phyloP scores from a whole-genome alignment of 495 filamentous ascomycete species.

The Parathielavia appendiculata region DNA sequence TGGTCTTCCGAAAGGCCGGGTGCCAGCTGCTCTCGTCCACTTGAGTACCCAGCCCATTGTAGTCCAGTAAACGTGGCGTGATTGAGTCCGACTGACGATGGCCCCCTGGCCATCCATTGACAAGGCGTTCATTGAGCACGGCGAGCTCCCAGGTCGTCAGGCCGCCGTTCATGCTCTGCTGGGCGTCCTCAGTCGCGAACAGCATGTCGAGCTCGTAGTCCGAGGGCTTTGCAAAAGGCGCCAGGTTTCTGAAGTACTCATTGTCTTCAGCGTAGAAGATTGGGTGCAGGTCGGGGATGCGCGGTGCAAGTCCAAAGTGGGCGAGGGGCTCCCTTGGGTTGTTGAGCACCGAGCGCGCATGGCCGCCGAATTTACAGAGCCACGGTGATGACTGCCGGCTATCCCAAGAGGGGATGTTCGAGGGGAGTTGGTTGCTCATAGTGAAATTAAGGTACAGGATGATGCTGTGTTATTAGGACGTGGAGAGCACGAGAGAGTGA shows the following conservation, averaged over 20 bases:
- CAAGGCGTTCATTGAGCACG: background rate
- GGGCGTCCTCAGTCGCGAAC: background rate
- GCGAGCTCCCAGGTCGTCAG: constrained; percentile 9
- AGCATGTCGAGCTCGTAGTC: constrained; percentile 8
- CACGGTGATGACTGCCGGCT: background rate
- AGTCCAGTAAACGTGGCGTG: background rate
- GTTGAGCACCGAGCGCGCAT: background rate
- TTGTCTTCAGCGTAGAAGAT: background rate
- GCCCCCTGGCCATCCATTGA: constrained; percentile 2
- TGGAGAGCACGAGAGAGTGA: background rate
- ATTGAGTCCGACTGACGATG: background rate
- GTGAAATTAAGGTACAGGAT: background rate
- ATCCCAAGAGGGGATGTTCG: background rate
- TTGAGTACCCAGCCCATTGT: background rate
- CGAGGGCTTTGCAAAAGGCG: background rate
- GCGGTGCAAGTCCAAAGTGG: constrained; percentile 6
- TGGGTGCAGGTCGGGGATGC: background rate
- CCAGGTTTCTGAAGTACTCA: background rate
- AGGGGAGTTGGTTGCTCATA: background rate
- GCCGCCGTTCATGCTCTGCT: background rate
- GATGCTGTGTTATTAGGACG: background rate
- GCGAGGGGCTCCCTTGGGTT: background rate
- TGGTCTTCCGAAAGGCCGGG: background rate
- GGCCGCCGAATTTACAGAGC: constrained; percentile 9
- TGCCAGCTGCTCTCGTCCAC: constrained; percentile 12